Evolutionary conservation across 73 alveolate species (phyloP).

Genomic region (Paramecium sexaurelia): DNA sequence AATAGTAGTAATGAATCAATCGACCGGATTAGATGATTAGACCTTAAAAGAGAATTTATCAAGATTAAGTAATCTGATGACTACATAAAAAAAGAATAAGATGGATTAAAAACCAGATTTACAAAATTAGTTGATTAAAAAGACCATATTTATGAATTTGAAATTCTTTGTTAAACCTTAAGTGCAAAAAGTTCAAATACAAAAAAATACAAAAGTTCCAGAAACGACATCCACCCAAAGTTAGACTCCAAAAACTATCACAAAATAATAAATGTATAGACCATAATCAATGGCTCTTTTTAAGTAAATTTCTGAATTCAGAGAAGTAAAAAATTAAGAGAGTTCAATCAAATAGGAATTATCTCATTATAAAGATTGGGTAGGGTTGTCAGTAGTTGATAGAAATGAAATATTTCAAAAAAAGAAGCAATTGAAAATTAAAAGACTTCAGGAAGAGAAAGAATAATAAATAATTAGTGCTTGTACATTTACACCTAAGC

Average conservation of each 20-base stretch:
- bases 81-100: not conserved
- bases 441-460: not conserved
- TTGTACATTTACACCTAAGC: conserved; percentile 1
- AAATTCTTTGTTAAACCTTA: not conserved
- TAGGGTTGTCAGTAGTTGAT: not conserved
- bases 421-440: not conserved
- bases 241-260: not conserved
- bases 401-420: not conserved
- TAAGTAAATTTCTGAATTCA: not conserved
- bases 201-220: not conserved
- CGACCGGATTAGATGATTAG: not conserved
- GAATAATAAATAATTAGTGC: not conserved
- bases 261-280: not conserved
- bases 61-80: not conserved
- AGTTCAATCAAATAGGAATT: not conserved
- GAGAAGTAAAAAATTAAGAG: not conserved
- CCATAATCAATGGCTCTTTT: not conserved
- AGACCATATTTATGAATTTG: not conserved
- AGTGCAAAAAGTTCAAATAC: not conserved
- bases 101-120: not conserved
- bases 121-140: not conserved
- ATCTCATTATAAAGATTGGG: conserved; percentile 22
- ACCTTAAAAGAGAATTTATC: not conserved
- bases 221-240: not conserved
- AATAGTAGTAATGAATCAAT: not conserved